Evolutionary conservation across 805 yeast species (phyloP).

Genomic region (Candida piceae): DNA sequence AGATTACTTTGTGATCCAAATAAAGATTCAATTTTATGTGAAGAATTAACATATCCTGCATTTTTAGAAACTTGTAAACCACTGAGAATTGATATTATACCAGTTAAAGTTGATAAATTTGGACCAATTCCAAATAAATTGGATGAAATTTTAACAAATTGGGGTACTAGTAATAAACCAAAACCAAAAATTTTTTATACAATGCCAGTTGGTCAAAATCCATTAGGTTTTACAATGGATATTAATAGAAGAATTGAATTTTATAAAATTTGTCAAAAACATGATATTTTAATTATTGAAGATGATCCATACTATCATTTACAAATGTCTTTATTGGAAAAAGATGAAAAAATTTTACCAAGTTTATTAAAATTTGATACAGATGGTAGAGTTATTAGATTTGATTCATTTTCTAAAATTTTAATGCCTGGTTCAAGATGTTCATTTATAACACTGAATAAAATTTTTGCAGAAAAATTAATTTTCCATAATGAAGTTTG

Average conservation of each 20-base stretch:
- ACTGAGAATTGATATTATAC: slow-evolving; percentile 60
- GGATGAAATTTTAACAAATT: slow-evolving; percentile 53
- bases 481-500: slow-evolving; percentile 61
- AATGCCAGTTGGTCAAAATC: slow-evolving; percentile 81
- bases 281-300: slow-evolving; percentile 67
- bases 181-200: slow-evolving; percentile 62
- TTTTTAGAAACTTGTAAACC: slow-evolving; percentile 80
- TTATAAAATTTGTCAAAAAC: slow-evolving; percentile 57
- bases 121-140: slow-evolving; percentile 76
- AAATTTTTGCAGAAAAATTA: slow-evolving; percentile 44
- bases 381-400: slow-evolving; percentile 72
- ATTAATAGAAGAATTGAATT: slow-evolving; percentile 51
- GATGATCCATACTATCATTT: slow-evolving; percentile 86
- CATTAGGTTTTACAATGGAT: slow-evolving; percentile 68
- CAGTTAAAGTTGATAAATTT: slow-evolving; percentile 70
- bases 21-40: slow-evolving; percentile 71
- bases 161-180: slow-evolving; percentile 39
- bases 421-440: slow-evolving; percentile 73
- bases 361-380: slow-evolving; percentile 65
- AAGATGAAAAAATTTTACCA: slow-evolving; percentile 45
- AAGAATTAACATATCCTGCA: slow-evolving; percentile 78
- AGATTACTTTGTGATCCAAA: slow-evolving; percentile 75
- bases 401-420: slow-evolving; percentile 76
- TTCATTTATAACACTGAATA: slow-evolving; percentile 71
- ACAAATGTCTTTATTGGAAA: slow-evolving; percentile 47